phyloP scores from a whole-genome alignment of 352 stramenopile genomes.

The Phytophthora sp. region DNA sequence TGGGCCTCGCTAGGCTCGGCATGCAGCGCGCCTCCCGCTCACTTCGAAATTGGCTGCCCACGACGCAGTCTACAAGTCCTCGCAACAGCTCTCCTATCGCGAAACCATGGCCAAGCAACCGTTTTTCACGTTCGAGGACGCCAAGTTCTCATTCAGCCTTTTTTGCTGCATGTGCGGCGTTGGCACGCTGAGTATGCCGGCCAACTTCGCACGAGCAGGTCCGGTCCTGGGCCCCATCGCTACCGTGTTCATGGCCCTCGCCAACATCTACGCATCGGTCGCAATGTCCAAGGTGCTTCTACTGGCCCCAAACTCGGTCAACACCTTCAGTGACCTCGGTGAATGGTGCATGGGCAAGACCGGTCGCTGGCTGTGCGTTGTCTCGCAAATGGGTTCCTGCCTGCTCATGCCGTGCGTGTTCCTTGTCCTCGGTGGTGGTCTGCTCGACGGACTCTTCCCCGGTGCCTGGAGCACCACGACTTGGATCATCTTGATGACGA shows the following conservation, averaged over 20 bases:
- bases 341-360: conserved; percentile 42
- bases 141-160: conserved; percentile 65
- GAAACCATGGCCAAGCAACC: conserved; percentile 28
- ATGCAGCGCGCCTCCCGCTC: conserved; percentile 18
- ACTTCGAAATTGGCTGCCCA: conserved; percentile 34
- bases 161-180: conserved; percentile 74
- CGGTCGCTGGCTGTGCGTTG: conserved; percentile 55
- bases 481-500: conserved; percentile 74
- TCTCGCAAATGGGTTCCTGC: conserved; percentile 64
- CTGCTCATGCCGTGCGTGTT: conserved; percentile 65
- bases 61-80: conserved; percentile 10
- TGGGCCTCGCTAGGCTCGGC: background rate
- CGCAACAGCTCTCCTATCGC: conserved; percentile 7
- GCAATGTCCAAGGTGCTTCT: conserved; percentile 65
- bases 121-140: conserved; percentile 67
- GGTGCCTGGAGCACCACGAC: conserved; percentile 47
- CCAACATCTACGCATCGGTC: conserved; percentile 70
- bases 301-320: conserved; percentile 53
- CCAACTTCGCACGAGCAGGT: conserved; percentile 67
- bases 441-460: conserved; percentile 63
- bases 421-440: conserved; percentile 66
- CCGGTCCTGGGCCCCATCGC: conserved; percentile 44
- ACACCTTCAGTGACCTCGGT: conserved; percentile 67
- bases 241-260: conserved; percentile 62
- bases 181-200: conserved; percentile 70